Conservation (phyloP, 1,284 basidiomycete species). For the Fomitopsis schrenkii region DNA sequence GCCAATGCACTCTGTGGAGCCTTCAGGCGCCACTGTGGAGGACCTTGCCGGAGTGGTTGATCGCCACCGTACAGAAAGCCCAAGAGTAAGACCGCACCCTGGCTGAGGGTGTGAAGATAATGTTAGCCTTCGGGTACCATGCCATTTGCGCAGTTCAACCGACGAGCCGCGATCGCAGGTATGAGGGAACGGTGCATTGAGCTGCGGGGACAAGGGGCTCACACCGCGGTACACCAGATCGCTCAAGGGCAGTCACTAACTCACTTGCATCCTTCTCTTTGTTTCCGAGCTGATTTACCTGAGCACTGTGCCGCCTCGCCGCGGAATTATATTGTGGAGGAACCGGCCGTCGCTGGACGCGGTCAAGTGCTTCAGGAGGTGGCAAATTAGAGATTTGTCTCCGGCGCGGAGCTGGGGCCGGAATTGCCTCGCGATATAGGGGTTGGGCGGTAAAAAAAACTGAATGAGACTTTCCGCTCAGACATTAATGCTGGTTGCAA, state of each 20-base stretch:
- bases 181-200: conserved; percentile 30
- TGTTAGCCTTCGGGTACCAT: too few relatives aligned
- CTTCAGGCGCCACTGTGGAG: too few relatives aligned
- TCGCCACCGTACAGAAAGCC: too few relatives aligned
- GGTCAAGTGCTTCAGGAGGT: conserved; percentile 48
- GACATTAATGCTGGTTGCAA: conserved; percentile 25
- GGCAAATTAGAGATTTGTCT: conserved; percentile 49
- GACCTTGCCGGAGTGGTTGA: too few relatives aligned
- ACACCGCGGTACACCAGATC: conserved; percentile 73
- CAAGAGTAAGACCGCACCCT: too few relatives aligned
- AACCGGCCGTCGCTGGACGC: conserved; percentile 38
- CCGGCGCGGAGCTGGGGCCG: conserved; percentile 49
- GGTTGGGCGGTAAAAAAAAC: conserved; percentile 66
- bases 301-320: conserved; percentile 22
- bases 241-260: conserved; percentile 69
- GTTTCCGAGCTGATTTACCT: conserved; percentile 58
- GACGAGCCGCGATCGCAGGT: too few relatives aligned
- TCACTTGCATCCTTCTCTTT: conserved; percentile 56
- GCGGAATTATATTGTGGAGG: conserved; percentile 37
- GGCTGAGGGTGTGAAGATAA: too few relatives aligned
- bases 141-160: too few relatives aligned
- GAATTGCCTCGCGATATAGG: conserved; percentile 54
- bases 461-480: conserved; percentile 60
- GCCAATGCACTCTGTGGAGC: too few relatives aligned
- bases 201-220: conserved; percentile 49